phyloP scores from a whole-genome alignment of 2,329 filamentous ascomycete species.

The Plectosphaerella plurivora region DNA sequence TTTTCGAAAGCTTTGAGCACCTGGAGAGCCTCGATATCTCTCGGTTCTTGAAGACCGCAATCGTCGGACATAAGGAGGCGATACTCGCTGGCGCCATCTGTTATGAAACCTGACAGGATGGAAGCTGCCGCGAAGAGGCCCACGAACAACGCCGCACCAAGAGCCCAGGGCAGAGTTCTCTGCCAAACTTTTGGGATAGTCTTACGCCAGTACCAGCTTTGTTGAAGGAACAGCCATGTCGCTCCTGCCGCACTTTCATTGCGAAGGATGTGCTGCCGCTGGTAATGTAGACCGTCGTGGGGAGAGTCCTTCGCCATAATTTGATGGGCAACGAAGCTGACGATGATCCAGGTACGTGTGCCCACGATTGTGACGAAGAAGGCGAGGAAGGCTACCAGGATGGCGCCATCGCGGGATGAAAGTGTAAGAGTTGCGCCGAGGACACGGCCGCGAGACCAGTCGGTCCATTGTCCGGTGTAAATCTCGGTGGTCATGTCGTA shows the following conservation, averaged over 20 bases:
- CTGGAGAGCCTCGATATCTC: not conserved
- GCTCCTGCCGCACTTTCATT: conserved; percentile 9
- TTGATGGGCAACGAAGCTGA: conserved; percentile 14
- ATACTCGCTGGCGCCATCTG: conserved; percentile 2
- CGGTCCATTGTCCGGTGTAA: conserved; percentile 23
- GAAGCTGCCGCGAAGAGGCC: conserved; percentile 4
- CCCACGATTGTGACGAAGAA: conserved; percentile 22
- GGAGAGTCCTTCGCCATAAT: conserved; percentile 9
- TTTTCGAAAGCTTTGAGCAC: not conserved
- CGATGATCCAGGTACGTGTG: conserved; percentile 14
- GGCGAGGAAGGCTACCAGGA: conserved; percentile 27
- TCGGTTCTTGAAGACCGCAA: conserved; percentile 3
- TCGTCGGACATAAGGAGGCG: conserved; percentile 1
- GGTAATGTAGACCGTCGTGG: conserved; percentile 19
- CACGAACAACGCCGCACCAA: not conserved
- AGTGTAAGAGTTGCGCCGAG: conserved; percentile 26
- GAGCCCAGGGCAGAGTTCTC: conserved; percentile 3
- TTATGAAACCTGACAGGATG: conserved; percentile 5
- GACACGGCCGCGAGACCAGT: conserved; percentile 23
- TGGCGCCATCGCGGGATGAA: conserved; percentile 17
- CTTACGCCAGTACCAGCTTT: conserved; percentile 11
- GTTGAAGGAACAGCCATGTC: conserved; percentile 4
- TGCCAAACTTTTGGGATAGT: not conserved
- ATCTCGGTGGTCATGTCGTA: conserved; percentile 7
- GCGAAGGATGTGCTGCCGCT: conserved; percentile 17